These are phyloP conservation scores for Aspergillus aculeatus DNA, from an alignment of 2,329 filamentous ascomycete genomes.

Conservation along the genomic window DNA sequence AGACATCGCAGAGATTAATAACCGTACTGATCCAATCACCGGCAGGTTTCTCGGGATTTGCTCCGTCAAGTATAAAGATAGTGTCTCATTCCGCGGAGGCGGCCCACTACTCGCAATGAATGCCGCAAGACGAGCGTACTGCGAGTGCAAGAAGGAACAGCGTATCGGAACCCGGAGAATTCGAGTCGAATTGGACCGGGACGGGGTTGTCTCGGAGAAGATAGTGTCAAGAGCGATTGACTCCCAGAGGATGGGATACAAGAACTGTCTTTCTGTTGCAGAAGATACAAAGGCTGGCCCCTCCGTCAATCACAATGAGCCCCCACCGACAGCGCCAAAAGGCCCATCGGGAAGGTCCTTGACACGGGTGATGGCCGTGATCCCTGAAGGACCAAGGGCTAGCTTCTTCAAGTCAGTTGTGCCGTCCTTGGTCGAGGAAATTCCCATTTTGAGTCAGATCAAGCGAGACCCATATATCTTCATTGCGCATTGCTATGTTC, in stretches of 20 bases:
- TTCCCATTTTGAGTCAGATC: conserved; percentile 66
- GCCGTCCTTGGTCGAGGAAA: conserved; percentile 61
- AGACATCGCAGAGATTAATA: conserved; percentile 85
- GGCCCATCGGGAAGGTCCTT: conserved; percentile 67
- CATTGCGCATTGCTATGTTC: conserved; percentile 81
- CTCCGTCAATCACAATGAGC: conserved; percentile 54
- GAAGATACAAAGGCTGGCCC: conserved; percentile 36
- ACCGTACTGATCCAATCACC: conserved; percentile 91
- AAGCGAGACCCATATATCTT: conserved; percentile 85
- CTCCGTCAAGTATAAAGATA: conserved; percentile 84
- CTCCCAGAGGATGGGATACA: conserved; percentile 59
- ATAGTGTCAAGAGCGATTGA: conserved; percentile 74
- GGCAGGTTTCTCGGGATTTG: conserved; percentile 93
- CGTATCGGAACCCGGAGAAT: conserved; percentile 76
- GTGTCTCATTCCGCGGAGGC: conserved; percentile 51
- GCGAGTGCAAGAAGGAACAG: conserved; percentile 72
- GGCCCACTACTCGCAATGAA: conserved; percentile 67
- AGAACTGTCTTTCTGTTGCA: conserved; percentile 23
- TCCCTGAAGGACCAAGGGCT: conserved; percentile 43
- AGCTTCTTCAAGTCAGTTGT: conserved; percentile 30
- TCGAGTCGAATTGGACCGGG: conserved; percentile 82
- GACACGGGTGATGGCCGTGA: conserved; percentile 32
- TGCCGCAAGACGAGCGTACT: conserved; percentile 73
- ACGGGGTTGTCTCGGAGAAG: conserved; percentile 76
- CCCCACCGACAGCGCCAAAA: conserved; percentile 82